phyloP scores from a whole-genome alignment of 345 rosid genomes.

The Eucalyptus pauciflora region DNA sequence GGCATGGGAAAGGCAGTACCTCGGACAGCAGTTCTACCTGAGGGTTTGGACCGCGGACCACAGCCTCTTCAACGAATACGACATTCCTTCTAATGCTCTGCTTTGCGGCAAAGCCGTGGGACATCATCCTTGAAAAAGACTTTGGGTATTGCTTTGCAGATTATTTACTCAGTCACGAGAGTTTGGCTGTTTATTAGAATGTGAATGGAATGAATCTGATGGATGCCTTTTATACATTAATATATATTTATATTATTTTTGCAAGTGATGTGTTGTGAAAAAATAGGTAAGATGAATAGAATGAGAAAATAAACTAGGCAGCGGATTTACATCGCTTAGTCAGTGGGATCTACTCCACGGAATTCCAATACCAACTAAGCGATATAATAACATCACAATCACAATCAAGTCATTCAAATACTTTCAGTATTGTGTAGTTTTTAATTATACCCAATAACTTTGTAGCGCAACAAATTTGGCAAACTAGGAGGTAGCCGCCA shows the following conservation, averaged over 20 bases:
- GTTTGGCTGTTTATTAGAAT: slow-evolving; percentile 12
- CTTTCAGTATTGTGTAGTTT: background rate
- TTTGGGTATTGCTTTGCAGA: background rate
- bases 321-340: rapidly evolving
- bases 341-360: rapidly evolving
- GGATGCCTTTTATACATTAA: background rate
- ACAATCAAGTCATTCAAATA: background rate
- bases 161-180: slow-evolving; percentile 16
- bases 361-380: background rate
- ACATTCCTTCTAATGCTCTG: slow-evolving; percentile 59
- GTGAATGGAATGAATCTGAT: background rate
- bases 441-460: background rate
- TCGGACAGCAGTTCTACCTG: slow-evolving; percentile 82
- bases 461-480: background rate
- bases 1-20: slow-evolving; percentile 77
- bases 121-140: slow-evolving; percentile 14
- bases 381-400: background rate
- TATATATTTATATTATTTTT: background rate
- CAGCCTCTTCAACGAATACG: slow-evolving; percentile 62
- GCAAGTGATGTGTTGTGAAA: background rate
- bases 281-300: background rate
- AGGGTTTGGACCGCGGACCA: slow-evolving; percentile 54
- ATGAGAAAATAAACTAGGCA: background rate
- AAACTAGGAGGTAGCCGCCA: background rate
- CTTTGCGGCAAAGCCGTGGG: slow-evolving; percentile 82